Percentiles rank a stretch among this genome's conserved stretches.
Conservation (phyloP, 768 basidiomycete species). For the Tephrocybe sp. region DNA sequence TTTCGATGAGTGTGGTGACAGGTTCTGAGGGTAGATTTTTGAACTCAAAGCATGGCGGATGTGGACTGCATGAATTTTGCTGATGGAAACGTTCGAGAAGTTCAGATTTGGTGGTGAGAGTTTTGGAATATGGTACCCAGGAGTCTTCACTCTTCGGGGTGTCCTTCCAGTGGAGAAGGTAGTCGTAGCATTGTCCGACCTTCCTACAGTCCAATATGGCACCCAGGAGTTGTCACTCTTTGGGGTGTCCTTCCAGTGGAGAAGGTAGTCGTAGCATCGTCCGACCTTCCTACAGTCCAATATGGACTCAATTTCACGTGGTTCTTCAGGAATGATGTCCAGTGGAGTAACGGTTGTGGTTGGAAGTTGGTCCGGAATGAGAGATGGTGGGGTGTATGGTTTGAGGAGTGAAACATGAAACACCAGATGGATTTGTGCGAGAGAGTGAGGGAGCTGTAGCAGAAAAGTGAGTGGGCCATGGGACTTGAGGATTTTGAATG, state of each 20-base stretch:
- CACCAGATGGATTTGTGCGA: conserved; percentile 2
- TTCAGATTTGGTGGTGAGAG: background rate
- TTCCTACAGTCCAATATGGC: too few species aligned
- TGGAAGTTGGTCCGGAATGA: background rate
- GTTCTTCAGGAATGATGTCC: background rate
- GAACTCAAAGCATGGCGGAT: too few species aligned
- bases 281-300: too few species aligned
- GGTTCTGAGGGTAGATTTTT: too few species aligned
- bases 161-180: conserved; percentile 7
- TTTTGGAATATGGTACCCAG: conserved; percentile 13
- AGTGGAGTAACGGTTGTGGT: background rate
- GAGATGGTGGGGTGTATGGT: background rate
- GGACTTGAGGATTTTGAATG: background rate
- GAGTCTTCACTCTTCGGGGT: conserved; percentile 10
- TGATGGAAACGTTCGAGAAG: too few species aligned
- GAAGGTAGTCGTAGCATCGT: too few species aligned
- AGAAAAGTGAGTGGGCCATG: background rate
- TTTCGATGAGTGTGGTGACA: too few species aligned
- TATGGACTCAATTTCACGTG: too few species aligned
- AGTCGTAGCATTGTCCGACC: conserved; percentile 1
- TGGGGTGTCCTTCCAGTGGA: too few species aligned
- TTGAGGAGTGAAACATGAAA: conserved; percentile 7
- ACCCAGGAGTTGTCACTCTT: too few species aligned
- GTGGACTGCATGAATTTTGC: too few species aligned
- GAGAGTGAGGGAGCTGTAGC: conserved; percentile 1